Base-by-base conservation (phyloP, 805 yeast species). In the Yarrowia sp. region DNA sequence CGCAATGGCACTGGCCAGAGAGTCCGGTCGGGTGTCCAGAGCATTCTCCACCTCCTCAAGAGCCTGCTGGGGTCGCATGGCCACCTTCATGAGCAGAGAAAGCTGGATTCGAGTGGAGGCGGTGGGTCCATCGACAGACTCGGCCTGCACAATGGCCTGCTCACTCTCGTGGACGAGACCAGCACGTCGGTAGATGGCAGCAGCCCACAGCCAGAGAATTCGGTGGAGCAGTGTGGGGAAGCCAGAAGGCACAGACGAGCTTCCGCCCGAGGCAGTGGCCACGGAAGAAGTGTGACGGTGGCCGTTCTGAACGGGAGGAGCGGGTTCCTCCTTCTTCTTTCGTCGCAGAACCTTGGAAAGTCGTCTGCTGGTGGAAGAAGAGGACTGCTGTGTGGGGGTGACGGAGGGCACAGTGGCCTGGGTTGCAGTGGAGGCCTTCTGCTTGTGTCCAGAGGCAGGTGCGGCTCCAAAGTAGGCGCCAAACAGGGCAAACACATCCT, bases 121-220 rank as follows among this genome's bases (percentile, higher is more conserved):
- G 38, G 80, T 82, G 12, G 83, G 80, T 35, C 78, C 77, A 61
- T 71, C 76, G 2, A 81, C 78, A 1, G 79, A 74, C 65, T 83
- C 87, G 0, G 96, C 90, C 73, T 91, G 97, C 8, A 81, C 80
- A 4, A 91, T 80, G 52, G 96, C 87, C 66, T 82, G 85, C 69
- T 85, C 85, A 0, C 92, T 85, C 62, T 90, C 96, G 2, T 77
- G 80, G 0, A 76, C 67, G 41, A 83, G 73, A 0, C 83, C 85
- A 6, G 82, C 80, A 66, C 83, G 82, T 69, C 82, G 76, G 71
- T 90, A 91, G 28, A 90, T 76, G 38, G 81, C 80, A 0, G 91
- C 81, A 0, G 90, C 81, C 83, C 91, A 84, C 58, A 92, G 73
- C 97, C 97, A 92, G 24, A 90, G 71, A 35, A 80, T 40, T 30